phyloP scores from a whole-genome alignment of 257 asterid genomes.

The Ajuga chamaepitys region DNA sequence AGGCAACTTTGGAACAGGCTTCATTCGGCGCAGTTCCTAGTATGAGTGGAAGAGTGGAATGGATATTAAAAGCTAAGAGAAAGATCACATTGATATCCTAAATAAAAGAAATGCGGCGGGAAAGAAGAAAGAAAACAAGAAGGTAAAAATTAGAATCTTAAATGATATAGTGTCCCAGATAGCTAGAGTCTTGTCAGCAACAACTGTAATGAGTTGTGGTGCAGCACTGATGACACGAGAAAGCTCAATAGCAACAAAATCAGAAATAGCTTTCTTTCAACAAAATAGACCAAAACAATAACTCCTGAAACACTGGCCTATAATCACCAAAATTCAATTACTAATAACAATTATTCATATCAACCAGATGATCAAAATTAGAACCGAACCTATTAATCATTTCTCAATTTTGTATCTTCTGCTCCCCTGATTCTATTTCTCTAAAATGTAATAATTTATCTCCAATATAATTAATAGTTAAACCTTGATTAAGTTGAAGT shows the following conservation, averaged over 20 bases:
- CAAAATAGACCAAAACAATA: too few relatives aligned
- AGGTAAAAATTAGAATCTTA: conserved; percentile 75
- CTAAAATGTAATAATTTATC: too few relatives aligned
- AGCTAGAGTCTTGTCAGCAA: conserved; percentile 92
- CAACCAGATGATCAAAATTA: too few relatives aligned
- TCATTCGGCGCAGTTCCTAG: conserved; percentile 91
- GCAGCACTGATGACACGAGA: conserved; percentile 89
- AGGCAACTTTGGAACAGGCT: conserved; percentile 91
- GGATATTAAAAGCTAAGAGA: not conserved
- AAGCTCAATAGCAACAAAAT: conserved; percentile 90
- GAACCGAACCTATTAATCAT: too few relatives aligned
- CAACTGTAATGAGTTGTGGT: conserved; percentile 96
- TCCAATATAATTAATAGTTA: too few relatives aligned
- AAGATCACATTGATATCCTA: not conserved
- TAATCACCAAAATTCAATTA: too few relatives aligned
- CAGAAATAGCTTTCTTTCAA: too few relatives aligned
- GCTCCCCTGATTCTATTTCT: too few relatives aligned
- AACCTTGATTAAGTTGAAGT: too few relatives aligned
- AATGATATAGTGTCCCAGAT: conserved; percentile 96
- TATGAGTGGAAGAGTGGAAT: conserved; percentile 12
- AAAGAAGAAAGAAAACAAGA: not conserved
- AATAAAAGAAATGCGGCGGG: conserved; percentile 6
- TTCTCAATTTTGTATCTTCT: too few relatives aligned
- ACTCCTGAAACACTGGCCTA: too few relatives aligned
- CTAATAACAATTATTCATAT: too few relatives aligned